phyloP scores from a whole-genome alignment of 2,329 filamentous ascomycete genomes.

The Arthrobotrys sinensis region DNA sequence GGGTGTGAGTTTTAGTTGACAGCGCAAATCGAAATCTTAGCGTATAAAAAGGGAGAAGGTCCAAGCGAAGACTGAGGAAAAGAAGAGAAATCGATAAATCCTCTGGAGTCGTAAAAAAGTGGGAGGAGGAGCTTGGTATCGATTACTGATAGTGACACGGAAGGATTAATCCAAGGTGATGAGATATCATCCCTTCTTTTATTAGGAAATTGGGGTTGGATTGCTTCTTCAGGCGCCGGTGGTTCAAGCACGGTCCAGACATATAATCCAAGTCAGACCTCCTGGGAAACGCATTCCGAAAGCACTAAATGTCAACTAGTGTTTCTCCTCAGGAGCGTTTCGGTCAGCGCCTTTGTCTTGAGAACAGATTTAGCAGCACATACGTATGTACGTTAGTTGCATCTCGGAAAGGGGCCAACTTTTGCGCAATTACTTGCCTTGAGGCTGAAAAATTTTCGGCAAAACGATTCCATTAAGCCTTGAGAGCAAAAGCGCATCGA shows the following conservation, averaged over 20 bases:
- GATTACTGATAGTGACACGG: conserved; percentile 39
- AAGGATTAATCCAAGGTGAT: conserved; percentile 37
- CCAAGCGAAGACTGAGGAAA: conserved; percentile 38
- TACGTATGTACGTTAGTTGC: conserved; percentile 8
- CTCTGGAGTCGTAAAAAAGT: conserved; percentile 12
- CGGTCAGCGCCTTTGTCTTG: conserved; percentile 31
- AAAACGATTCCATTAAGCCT: conserved; percentile 35
- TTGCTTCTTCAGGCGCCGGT: conserved; percentile 48
- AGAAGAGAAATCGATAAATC: conserved; percentile 19
- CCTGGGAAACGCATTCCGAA: conserved; percentile 49
- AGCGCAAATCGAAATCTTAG: conserved; percentile 17
- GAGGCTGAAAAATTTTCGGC: conserved; percentile 44
- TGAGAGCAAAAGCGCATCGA: conserved; percentile 43
- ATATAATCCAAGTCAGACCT: conserved; percentile 42
- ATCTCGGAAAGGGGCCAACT: conserved; percentile 47
- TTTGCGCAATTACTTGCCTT: conserved; percentile 44
- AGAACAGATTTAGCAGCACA: conserved; percentile 41
- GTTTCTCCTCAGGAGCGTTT: conserved; percentile 56
- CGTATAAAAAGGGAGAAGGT: conserved; percentile 33
- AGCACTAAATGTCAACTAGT: conserved; percentile 39
- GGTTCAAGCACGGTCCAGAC: conserved; percentile 43
- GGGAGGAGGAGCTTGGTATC: conserved; percentile 34
- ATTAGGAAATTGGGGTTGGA: conserved; percentile 50
- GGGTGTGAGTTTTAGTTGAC: not conserved
- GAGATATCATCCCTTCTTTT: conserved; percentile 50